Base-by-base conservation (phyloP, 345 rosid species). In the Gossypium australe region DNA sequence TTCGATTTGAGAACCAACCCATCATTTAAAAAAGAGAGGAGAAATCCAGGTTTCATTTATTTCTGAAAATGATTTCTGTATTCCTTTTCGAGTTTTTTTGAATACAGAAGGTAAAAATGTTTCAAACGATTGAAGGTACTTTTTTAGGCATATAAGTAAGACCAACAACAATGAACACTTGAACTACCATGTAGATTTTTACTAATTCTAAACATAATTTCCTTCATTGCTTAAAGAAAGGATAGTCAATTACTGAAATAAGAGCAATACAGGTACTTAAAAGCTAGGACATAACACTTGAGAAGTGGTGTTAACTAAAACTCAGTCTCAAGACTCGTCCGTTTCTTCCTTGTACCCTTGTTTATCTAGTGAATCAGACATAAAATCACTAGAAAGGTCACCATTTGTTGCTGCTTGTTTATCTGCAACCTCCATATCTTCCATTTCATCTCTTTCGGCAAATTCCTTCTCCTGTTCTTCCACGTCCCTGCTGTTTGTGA, bases 281-380 rank as follows among this genome's bases (percentile, higher is more conserved):
- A n/a, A 34, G 45, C n/a, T 18, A 49, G 22, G 44, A 68, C 72
- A 25, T 17, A 24, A 58, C 75, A 43, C 65, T 57, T 41, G 10
- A n/a, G 18, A 22, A 51, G 13, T 67, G 8, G 1, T 14, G n/a
- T 12, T 68, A 9, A 57, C 79, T 84, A 83, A 75, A 84, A 84
- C 78, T 71, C 82, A 0, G 82, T 63, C 45, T 79, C 84, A 2
- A 0, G 82, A 64, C 49, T 79, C 84, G 1, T 85, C 78, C n/a
- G 51, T 82, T 71, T 75, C 82, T 29, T 75, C 84, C 58, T 63
- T 79, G 76, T 78, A 41, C 64, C 81, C 80, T 34, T 73, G 79
- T 49, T 70, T 52, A 38, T 71, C 72, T 73, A 80, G 84, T 1
- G 64, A 73, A 48, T 64, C 75, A 27, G 80, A 69, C 55, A 22